Base-by-base conservation (phyloP, 352 stramenopile species). In the Globisporangium uncinulatum region DNA sequence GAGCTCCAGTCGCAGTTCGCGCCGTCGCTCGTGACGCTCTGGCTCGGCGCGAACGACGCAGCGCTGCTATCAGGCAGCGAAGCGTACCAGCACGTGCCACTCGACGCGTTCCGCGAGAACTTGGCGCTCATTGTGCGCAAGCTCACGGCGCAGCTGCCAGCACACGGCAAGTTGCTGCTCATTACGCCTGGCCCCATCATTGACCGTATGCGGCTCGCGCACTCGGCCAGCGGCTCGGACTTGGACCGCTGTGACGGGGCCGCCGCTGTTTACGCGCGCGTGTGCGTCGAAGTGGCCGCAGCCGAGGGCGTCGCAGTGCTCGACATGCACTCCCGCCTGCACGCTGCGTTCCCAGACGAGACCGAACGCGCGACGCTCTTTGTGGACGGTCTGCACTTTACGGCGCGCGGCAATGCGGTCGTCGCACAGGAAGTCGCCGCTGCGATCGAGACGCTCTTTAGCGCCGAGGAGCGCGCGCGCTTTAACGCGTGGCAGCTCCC, bases 21-120 rank as follows among this genome's bases (percentile, higher is more conserved):
- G 4, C 76, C 78, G 20, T 57, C 68, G 31, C 63, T 92, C 24
- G 65, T 89, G 42, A 84, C 70, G 34, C 46, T 92, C n/a, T 89
- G 73, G 72, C 57, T 92, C 51, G 81, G 79, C 15, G 71, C 81
- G 20, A 92, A 92, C 36, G 79, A 92, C 50, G 76, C 79, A n/a
- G 72, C 77, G 14, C 62, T 79, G 1, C 45, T 48, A 1, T 51
- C 56, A 0, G 66, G 73, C 4, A 17, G 36, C 3, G 54, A 65
- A 9, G 58, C 47, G 14, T 47, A 45, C 4, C 74, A 83, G 60
- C 72, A 84, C 46, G 74, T 92, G 5, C 67, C 79, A 4, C 51
- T 87, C 19, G 65, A 70, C 36, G 57, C 65, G 15, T 91, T 76
- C 57, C 63, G 62, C 34, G 53, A 49, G 0, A 89, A 91, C 41